Conservation (phyloP, 169 alveolate species). For the Besnoitia besnoiti region DNA sequence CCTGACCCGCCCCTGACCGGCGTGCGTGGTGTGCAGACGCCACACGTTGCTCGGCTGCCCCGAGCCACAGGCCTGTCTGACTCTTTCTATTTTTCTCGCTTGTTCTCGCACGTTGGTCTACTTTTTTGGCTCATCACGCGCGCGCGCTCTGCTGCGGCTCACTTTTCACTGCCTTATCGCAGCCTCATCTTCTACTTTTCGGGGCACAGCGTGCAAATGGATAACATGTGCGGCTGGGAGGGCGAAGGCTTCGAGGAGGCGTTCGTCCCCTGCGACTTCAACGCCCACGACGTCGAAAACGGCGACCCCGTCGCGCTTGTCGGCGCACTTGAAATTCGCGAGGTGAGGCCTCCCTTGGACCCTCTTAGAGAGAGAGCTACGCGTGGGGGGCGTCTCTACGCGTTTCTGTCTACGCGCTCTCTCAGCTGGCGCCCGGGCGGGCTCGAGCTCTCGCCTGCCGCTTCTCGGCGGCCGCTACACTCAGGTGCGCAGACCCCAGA, state of each 20-base stretch:
- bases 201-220: slow-evolving; percentile 91
- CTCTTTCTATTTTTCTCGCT: neutral
- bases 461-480: too few relatives aligned
- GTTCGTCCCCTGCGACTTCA: slow-evolving; percentile 86
- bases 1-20: too few relatives aligned
- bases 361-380: slow-evolving; percentile 36
- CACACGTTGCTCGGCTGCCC: too few relatives aligned
- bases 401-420: too few relatives aligned
- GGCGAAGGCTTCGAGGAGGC: slow-evolving; percentile 94
- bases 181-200: slow-evolving; percentile 87
- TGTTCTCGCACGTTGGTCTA: neutral
- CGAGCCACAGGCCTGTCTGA: neutral
- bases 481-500: too few relatives aligned
- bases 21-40: too few relatives aligned
- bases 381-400: neutral
- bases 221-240: slow-evolving; percentile 90
- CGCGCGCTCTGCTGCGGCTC: neutral
- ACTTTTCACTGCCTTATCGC: slow-evolving; percentile 57
- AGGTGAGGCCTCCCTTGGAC: slow-evolving; percentile 27
- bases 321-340: neutral
- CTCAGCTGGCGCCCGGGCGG: too few relatives aligned
- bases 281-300: slow-evolving; percentile 39
- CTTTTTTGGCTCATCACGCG: neutral
- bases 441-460: neutral
- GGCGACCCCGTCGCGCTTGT: neutral